Percentiles rank a stretch among this genome's conserved stretches.
These are phyloP conservation scores for Hericium erinaceus DNA, from an alignment of 768 basidiomycete species.

Conservation along the genomic window DNA sequence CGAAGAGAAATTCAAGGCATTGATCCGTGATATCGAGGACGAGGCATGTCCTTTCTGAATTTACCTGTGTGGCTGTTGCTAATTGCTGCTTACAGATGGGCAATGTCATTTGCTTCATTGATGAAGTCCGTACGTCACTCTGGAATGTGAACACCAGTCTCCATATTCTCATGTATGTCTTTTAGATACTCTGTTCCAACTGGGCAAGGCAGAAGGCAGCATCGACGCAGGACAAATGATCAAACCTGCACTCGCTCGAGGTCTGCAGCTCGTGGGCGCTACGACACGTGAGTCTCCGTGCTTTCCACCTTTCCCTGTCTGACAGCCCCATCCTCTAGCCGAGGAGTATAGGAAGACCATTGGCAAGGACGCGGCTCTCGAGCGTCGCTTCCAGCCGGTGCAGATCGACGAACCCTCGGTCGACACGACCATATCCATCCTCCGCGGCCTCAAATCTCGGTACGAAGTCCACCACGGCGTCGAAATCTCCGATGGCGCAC, in stretches of 20 bases:
- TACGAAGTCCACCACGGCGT: slow-evolving; percentile 95
- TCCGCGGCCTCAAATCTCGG: slow-evolving; percentile 73
- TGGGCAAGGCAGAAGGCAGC: slow-evolving; percentile 87
- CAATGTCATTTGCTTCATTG: slow-evolving; percentile 87
- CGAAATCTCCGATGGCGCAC: slow-evolving; percentile 78
- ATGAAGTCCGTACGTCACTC: slow-evolving; percentile 73
- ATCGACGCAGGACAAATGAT: slow-evolving; percentile 93
- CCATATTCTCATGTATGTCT: not conserved
- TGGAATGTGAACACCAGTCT: not conserved
- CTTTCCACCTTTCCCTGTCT: not conserved
- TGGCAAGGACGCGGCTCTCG: slow-evolving; percentile 84
- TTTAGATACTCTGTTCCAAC: slow-evolving; percentile 70
- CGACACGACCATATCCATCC: slow-evolving; percentile 75
- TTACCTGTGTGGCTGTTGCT: slow-evolving; percentile 16
- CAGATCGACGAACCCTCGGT: slow-evolving; percentile 84
- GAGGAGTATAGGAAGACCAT: slow-evolving; percentile 91
- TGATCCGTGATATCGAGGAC: slow-evolving; percentile 85
- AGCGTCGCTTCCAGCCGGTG: slow-evolving; percentile 86
- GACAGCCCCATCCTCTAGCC: slow-evolving; percentile 27
- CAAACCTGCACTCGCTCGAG: slow-evolving; percentile 82
- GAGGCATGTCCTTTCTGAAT: slow-evolving; percentile 35
- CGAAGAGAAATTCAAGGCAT: slow-evolving; percentile 87
- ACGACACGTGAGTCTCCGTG: slow-evolving; percentile 59
- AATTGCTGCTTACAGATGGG: slow-evolving; percentile 34
- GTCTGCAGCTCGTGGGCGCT: slow-evolving; percentile 82